Conservation (phyloP, 1,284 basidiomycete genomes). For the Athelia sp. region DNA sequence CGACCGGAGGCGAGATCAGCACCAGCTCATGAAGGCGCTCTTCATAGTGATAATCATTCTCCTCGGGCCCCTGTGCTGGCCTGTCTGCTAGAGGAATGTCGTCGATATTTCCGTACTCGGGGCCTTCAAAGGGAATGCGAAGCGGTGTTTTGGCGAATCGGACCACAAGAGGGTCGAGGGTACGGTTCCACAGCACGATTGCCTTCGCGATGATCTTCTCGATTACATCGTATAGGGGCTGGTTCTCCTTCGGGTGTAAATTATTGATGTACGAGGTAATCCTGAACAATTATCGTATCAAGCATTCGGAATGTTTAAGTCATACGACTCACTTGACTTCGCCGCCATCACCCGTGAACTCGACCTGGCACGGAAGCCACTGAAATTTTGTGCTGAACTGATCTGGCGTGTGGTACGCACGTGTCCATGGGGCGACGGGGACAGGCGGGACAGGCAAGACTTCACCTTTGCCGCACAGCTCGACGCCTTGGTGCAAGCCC, state of each 20-base stretch:
- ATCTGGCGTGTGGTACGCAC: neutral
- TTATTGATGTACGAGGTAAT: conserved; percentile 28
- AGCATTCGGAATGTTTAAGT: neutral
- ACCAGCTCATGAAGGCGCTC: too few relatives aligned
- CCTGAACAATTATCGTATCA: neutral
- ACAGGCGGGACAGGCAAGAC: neutral
- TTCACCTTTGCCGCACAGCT: neutral
- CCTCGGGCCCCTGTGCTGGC: too few relatives aligned
- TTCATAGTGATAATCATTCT: too few relatives aligned
- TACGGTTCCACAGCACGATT: conserved; percentile 13
- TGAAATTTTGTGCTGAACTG: conserved; percentile 13
- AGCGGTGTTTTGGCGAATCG: too few relatives aligned
- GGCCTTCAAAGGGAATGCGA: too few relatives aligned
- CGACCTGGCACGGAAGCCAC: conserved; percentile 31
- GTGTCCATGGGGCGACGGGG: too few relatives aligned
- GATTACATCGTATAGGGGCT: conserved; percentile 9
- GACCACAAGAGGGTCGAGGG: conserved; percentile 8
- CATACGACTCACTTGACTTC: conserved; percentile 5
- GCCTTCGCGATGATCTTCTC: conserved; percentile 9
- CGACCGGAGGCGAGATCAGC: too few relatives aligned
- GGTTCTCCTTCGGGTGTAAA: conserved; percentile 8
- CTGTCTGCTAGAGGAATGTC: too few relatives aligned
- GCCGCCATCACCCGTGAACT: conserved; percentile 16
- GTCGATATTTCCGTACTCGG: too few relatives aligned
- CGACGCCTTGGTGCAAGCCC: neutral